Conservation (phyloP, 306 rosid genomes). For the Dryas octopetala region DNA sequence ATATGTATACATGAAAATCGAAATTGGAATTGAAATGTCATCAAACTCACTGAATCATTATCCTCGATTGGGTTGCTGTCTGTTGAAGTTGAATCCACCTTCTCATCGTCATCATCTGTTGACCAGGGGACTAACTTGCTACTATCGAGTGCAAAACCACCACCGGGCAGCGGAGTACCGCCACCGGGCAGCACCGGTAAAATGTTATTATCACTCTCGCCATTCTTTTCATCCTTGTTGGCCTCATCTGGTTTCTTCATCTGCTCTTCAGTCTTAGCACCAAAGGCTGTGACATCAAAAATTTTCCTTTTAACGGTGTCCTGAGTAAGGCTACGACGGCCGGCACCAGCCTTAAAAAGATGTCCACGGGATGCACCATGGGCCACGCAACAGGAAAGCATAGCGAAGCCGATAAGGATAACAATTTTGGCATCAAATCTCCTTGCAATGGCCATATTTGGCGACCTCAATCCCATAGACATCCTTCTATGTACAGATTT, state of each 20-base stretch:
- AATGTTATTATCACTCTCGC: neutral
- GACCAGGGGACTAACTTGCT: too few relatives aligned
- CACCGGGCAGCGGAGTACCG: neutral
- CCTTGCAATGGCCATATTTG: constrained; percentile 19
- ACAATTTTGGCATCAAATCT: constrained; percentile 18
- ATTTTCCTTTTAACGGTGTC: neutral
- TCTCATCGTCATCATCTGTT: neutral
- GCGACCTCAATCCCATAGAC: constrained; percentile 17
- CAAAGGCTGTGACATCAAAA: constrained; percentile 43
- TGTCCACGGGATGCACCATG: constrained; percentile 23
- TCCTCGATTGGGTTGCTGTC: neutral
- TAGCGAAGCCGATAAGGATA: constrained; percentile 21
- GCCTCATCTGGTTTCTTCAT: neutral
- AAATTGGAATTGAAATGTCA: neutral
- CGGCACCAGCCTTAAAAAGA: neutral
- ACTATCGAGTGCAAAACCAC: neutral
- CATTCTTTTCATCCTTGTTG: neutral
- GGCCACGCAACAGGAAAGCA: constrained; percentile 26
- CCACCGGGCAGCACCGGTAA: neutral
- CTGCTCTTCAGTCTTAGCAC: constrained; percentile 50
- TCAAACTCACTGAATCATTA: neutral
- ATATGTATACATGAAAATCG: neutral
- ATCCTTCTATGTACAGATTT: neutral
- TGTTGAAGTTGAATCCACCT: neutral
- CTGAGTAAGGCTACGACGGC: constrained; percentile 34